phyloP scores from a whole-genome alignment of 2,329 filamentous ascomycete species.

The Aspergillus terreus region DNA sequence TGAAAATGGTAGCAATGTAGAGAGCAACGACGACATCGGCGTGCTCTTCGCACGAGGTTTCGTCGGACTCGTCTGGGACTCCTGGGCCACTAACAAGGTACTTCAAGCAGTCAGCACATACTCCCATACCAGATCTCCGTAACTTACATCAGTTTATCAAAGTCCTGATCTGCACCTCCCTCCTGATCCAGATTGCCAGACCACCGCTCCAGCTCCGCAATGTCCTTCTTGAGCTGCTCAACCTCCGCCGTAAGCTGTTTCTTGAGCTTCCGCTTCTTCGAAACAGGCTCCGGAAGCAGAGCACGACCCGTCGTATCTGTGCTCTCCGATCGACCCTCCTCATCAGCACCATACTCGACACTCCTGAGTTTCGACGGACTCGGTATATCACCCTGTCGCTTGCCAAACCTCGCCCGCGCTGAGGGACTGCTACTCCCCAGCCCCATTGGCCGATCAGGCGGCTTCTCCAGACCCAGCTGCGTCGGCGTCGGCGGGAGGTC shows the following conservation, averaged over 20 bases:
- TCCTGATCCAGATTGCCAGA: slow-evolving; percentile 52
- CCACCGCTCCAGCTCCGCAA: slow-evolving; percentile 56
- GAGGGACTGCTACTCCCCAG: slow-evolving; percentile 38
- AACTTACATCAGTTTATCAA: slow-evolving; percentile 33
- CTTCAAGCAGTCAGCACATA: slow-evolving; percentile 24
- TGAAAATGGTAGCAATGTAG: slow-evolving; percentile 40
- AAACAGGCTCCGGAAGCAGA: slow-evolving; percentile 21
- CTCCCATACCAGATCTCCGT: neutral
- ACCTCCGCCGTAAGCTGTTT: slow-evolving; percentile 56
- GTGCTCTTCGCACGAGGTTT: slow-evolving; percentile 18
- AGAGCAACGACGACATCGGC: slow-evolving; percentile 35
- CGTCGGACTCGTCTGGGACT: slow-evolving; percentile 6
- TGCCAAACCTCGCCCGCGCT: slow-evolving; percentile 23
- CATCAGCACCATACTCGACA: slow-evolving; percentile 14
- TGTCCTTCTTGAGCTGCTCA: slow-evolving; percentile 54
- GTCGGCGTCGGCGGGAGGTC: slow-evolving; percentile 56
- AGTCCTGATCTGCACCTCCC: slow-evolving; percentile 26
- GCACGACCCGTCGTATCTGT: slow-evolving; percentile 6
- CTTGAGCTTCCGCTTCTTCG: slow-evolving; percentile 50
- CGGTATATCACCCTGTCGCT: slow-evolving; percentile 20
- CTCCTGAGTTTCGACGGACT: slow-evolving; percentile 29
- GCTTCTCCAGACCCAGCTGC: slow-evolving; percentile 35
- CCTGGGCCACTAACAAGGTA: slow-evolving; percentile 26
- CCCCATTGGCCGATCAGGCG: slow-evolving; percentile 28
- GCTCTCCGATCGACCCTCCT: slow-evolving; percentile 7